phyloP scores from a whole-genome alignment of 75 land plant genomes.

The Gnetum montanum region DNA sequence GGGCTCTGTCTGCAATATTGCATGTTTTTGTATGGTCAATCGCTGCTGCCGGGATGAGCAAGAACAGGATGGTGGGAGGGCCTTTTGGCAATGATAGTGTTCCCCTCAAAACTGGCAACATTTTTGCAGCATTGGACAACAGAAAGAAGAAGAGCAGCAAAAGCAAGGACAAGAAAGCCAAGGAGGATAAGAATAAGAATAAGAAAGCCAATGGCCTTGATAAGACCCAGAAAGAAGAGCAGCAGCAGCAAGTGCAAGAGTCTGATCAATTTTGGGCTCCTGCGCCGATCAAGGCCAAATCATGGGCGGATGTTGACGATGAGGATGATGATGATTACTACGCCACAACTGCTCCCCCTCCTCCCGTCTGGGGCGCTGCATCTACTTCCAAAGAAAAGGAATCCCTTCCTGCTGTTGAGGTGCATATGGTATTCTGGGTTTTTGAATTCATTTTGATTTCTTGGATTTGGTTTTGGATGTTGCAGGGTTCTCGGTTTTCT shows the following conservation, averaged over 20 bases:
- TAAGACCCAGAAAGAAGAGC: slow-evolving; percentile 22
- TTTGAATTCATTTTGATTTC: too few species aligned
- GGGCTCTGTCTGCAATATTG: too few species aligned
- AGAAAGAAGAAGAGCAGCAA: slow-evolving; percentile 77
- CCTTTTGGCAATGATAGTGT: slow-evolving; percentile 73
- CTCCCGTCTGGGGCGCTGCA: slow-evolving; percentile 28
- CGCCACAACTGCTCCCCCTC: slow-evolving; percentile 69
- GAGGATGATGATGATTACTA: slow-evolving; percentile 71
- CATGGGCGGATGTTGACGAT: slow-evolving; percentile 98
- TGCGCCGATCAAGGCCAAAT: slow-evolving; percentile 50
- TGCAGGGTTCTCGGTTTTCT: too few species aligned
- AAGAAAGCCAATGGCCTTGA: too few species aligned
- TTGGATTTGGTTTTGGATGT: too few species aligned
- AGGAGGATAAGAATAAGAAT: too few species aligned
- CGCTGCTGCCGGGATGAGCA: too few species aligned
- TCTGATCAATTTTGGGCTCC: slow-evolving; percentile 76
- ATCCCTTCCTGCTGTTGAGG: too few species aligned
- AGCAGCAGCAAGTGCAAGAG: slow-evolving; percentile 33
- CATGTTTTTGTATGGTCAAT: too few species aligned
- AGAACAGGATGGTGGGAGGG: slow-evolving; percentile 98
- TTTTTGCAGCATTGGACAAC: slow-evolving; percentile 84
- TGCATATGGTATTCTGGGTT: too few species aligned
- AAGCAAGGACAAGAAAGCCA: slow-evolving; percentile 86
- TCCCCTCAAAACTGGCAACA: slow-evolving; percentile 63
- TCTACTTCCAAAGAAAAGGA: too few species aligned